Evolutionary conservation across 768 basidiomycete species (phyloP), one percentile per base, ranked within the genome.

Genomic region (Roridomyces roridus): DNA sequence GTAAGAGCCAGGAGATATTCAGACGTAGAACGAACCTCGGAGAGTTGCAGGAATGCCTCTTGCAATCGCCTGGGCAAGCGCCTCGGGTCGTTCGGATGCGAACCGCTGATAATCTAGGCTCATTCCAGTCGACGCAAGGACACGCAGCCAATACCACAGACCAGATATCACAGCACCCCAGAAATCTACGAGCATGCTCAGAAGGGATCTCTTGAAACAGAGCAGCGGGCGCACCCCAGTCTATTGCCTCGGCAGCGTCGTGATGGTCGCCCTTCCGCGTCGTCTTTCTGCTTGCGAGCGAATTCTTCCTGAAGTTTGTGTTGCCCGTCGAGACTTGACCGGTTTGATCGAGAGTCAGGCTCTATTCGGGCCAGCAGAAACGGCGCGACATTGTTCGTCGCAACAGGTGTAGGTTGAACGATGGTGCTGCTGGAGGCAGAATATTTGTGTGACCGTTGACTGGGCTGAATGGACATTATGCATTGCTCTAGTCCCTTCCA

Each of bases 101-200:
- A 95, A 96, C 5, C 74, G 78, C 68, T 94, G 91, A 68, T 98
- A 99, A 71, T 98, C 94, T 88, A 55, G 18, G 41, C 41, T 34
- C 36, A 61, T 40, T 55, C 35, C 34, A 53, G 10, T 50, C 49
- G 51, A 28, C 24, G 23, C 28, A n/a, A 36, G n/a, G 15, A 34
- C 31, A 8, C 4, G 31, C 10, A 10, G 11, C 10, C 4, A 8
- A 4, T 8, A 15, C 31, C 31, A 34, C 31, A 11, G 31, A 90
- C 92, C 92, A 62, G 91, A 92, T 68, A 98, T 89, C 3, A 99
- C 96, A 10, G 81, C 84, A 1, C 95, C 96, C 97, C 97, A 97
- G 75, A 98, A 97, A 64, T 91, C 92, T 95, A 62, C 47, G 39
- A 35, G 44, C 10, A 43, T 29, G 42, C n/a, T 48, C 40, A 11